phyloP scores from a whole-genome alignment of 495 filamentous ascomycete species.

The Trichocladium antarcticum region DNA sequence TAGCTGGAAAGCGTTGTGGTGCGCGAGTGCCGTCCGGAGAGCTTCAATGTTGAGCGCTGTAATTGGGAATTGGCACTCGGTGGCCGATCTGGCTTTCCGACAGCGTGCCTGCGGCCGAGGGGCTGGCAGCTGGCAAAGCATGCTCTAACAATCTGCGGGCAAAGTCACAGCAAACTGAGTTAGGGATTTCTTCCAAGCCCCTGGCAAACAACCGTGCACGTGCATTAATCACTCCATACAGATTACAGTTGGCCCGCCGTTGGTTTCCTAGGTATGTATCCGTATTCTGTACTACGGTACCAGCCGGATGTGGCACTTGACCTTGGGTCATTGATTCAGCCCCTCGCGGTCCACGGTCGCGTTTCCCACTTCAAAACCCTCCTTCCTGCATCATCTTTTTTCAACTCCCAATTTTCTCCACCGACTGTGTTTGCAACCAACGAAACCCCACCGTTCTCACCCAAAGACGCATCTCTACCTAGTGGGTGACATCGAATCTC shows the following conservation, averaged over 20 bases:
- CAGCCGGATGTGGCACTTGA: neutral
- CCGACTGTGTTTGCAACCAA: neutral
- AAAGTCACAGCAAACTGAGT: too few relatives aligned
- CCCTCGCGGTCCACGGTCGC: too few relatives aligned
- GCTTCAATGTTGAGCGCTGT: constrained; percentile 11
- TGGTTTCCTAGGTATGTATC: too few relatives aligned
- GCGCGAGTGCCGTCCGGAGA: neutral
- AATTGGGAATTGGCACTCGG: constrained; percentile 10
- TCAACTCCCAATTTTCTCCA: neutral
- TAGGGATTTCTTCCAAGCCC: too few relatives aligned
- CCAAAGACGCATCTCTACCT: too few relatives aligned
- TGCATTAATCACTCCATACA: neutral
- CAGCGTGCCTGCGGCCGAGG: constrained; percentile 11
- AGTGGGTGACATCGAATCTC: too few relatives aligned
- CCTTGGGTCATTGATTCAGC: too few relatives aligned
- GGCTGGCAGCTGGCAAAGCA: constrained; percentile 20
- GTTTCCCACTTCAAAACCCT: neutral
- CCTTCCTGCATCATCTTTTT: neutral
- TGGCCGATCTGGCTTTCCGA: constrained; percentile 22
- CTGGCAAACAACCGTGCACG: too few relatives aligned
- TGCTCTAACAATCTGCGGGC: too few relatives aligned
- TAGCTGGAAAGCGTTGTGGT: neutral
- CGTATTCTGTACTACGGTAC: too few relatives aligned
- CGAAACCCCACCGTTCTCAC: too few relatives aligned
- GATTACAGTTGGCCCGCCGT: too few relatives aligned